phyloP scores from a whole-genome alignment of 2,329 filamentous ascomycete species.

The Arthrobotrys sphaeroides region DNA sequence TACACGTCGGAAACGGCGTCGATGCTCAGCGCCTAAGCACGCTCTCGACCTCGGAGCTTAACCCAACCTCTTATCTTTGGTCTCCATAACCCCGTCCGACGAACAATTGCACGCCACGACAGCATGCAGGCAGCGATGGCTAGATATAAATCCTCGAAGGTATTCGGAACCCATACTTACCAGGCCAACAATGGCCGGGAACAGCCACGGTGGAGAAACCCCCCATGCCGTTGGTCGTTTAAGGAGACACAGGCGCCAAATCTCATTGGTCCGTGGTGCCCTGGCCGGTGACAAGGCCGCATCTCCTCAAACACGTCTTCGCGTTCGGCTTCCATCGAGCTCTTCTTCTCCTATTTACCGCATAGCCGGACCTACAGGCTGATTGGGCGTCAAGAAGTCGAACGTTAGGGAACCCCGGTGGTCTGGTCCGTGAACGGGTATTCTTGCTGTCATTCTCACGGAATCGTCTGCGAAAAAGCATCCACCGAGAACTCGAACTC shows the following conservation, averaged over 20 bases:
- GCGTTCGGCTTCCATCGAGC: conserved; percentile 26
- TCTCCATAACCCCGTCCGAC: background rate
- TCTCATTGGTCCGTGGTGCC: conserved; percentile 36
- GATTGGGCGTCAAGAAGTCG: conserved; percentile 41
- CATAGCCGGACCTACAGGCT: conserved; percentile 51
- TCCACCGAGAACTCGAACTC: conserved; percentile 10
- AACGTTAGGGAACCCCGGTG: conserved; percentile 12
- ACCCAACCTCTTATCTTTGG: conserved; percentile 26
- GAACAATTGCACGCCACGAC: conserved; percentile 49
- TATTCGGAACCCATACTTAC: conserved; percentile 36
- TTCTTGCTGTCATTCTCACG: conserved; percentile 30
- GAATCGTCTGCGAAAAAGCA: background rate
- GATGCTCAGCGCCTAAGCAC: conserved; percentile 22
- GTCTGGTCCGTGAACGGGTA: conserved; percentile 4
- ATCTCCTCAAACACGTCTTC: conserved; percentile 50
- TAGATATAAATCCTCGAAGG: conserved; percentile 32
- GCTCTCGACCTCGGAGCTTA: conserved; percentile 22
- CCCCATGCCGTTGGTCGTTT: conserved; percentile 22
- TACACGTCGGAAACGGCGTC: background rate
- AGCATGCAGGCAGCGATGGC: conserved; percentile 13
- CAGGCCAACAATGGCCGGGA: conserved; percentile 13
- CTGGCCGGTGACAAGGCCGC: conserved; percentile 14
- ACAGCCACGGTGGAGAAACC: conserved; percentile 18
- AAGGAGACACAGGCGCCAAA: conserved; percentile 18
- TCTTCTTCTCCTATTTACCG: conserved; percentile 51